phyloP scores from a whole-genome alignment of 371 early-diverging fungal species.

The Apophysomyces ossiformis region DNA sequence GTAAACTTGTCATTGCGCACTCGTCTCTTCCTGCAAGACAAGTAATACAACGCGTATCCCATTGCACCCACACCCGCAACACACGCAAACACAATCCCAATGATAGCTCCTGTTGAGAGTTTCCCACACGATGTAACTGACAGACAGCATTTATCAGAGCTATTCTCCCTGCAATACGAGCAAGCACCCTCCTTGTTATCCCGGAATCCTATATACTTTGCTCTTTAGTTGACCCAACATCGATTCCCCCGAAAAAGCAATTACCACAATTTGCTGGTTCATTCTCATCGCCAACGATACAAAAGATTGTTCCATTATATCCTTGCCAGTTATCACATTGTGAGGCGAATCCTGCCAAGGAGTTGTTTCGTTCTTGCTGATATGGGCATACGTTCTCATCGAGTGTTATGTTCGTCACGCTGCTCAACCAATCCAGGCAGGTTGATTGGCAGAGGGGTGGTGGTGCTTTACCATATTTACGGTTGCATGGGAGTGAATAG shows the following conservation, averaged over 20 bases:
- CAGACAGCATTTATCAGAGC: constrained; percentile 31
- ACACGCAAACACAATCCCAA: constrained; percentile 35
- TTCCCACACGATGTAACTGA: constrained; percentile 12
- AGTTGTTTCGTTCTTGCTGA: constrained; percentile 17
- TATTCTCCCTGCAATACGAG: constrained; percentile 24
- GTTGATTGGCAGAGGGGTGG: constrained; percentile 39
- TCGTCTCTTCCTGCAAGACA: constrained; percentile 13
- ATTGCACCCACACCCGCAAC: constrained; percentile 14
- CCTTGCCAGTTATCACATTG: constrained; percentile 40
- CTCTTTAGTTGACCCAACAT: constrained; percentile 7
- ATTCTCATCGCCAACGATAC: constrained; percentile 45
- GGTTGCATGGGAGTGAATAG: constrained; percentile 36
- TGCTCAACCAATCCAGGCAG: constrained; percentile 35
- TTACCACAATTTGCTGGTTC: constrained; percentile 50
- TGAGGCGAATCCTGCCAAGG: constrained; percentile 11
- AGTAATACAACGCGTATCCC: constrained; percentile 6
- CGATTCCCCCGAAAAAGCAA: not conserved
- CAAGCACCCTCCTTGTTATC: constrained; percentile 28
- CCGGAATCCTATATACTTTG: constrained; percentile 27
- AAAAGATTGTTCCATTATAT: constrained; percentile 29
- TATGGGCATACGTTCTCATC: constrained; percentile 23
- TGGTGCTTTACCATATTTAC: constrained; percentile 21
- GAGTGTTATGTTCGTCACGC: constrained; percentile 21
- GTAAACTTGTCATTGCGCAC: constrained; percentile 6
- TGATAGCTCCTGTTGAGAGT: constrained; percentile 34